These are phyloP conservation scores for Schizothecium vesticola DNA, from an alignment of 495 filamentous ascomycete species.

Conservation along the genomic window DNA sequence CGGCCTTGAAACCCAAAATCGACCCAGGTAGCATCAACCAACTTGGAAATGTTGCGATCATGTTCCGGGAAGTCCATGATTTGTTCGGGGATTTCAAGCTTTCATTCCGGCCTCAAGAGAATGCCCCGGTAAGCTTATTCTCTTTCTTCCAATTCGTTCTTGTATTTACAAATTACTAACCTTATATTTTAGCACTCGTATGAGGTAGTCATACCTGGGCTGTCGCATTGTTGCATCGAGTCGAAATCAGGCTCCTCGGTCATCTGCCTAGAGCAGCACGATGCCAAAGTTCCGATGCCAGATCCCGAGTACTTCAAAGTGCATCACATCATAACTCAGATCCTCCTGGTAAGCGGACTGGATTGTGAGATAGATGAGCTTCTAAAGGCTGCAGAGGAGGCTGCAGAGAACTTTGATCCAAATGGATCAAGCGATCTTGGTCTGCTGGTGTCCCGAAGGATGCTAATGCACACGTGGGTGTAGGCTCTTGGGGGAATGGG, in stretches of 20 bases:
- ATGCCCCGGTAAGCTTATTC: background rate
- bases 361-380: conserved; percentile 1
- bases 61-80: background rate
- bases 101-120: background rate
- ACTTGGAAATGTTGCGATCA: background rate
- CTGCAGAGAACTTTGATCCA: too few species aligned
- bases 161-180: background rate
- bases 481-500: background rate
- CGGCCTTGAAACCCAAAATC: conserved; percentile 1
- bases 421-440: conserved; percentile 5
- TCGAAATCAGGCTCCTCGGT: background rate
- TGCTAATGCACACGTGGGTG: conserved; percentile 5
- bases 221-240: too few species aligned
- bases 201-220: too few species aligned
- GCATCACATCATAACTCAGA: background rate
- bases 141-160: background rate
- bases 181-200: background rate
- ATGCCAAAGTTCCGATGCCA: background rate
- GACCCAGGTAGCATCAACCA: background rate
- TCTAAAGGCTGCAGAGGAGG: conserved; percentile 1
- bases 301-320: conserved; percentile 7
- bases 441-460: conserved; percentile 1
- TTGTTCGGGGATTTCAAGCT: background rate
- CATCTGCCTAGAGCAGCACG: background rate
- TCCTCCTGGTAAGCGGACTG: conserved; percentile 4